Base-by-base conservation (phyloP, 106 monocot genomes). In the Gastrodia elata region DNA sequence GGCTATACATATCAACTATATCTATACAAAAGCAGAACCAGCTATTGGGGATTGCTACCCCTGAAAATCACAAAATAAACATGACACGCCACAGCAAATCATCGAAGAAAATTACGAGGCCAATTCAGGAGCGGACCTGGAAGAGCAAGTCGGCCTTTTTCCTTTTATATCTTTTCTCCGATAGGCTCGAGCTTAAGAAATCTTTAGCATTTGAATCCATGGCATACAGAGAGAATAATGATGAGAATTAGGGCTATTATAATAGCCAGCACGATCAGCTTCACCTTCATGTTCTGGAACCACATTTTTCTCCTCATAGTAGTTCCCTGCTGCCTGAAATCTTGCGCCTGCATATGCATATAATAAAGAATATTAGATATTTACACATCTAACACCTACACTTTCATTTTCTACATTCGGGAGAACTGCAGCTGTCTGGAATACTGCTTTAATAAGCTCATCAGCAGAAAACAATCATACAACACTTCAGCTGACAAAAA, bases 281-380 rank as follows among this genome's bases (percentile, higher is more conserved):
- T 88, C 55, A 88, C 77, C 82, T 88, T 88, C 87, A 88, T 88
- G 71, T 88, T 88, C 55, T 79, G 75, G 33, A 84, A 71, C 87
- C 87, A 88, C 87, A 88, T 88, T 79, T 82, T 88, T 46, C 82
- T 77, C 74, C 84, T 88, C 79, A 88, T 82, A 68, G 77, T 72
- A 5, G 84, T 84, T 34, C 87, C 87, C 71, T 81, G 79, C 74
- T 79, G 79, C 75, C 82, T 84, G 72, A 88, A 88, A 75, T 88
- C 87, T 68, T 88, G 87, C 34, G 87, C 87, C 87, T 88, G 79
- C 43, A 72, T 16, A 55, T 3, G 3, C 1, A 22, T 4, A n/a
- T n/a, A n/a, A n/a, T n/a, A n/a, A 52, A 7, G 22, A 52, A 52
- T 22, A n/a, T 52, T 20, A 52, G 49, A 22, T 3, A n/a, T 20